Base-by-base conservation (phyloP, 2,329 filamentous ascomycete species). In the Immersiporthe knoxdaviesiana region DNA sequence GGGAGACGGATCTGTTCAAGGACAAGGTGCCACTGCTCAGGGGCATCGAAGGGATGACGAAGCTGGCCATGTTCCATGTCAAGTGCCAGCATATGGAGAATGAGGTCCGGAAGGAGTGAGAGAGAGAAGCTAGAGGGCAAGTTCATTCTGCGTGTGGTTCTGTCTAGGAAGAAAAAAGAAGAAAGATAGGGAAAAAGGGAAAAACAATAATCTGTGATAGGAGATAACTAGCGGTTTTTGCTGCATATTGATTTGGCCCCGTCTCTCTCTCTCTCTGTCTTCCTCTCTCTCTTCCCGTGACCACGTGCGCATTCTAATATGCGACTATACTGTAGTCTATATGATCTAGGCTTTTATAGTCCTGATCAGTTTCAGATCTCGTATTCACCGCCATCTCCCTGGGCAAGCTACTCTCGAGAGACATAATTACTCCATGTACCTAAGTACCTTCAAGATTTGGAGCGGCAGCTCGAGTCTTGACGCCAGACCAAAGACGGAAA, bases 1-100 rank as follows among this genome's bases (percentile, higher is more conserved):
- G 78, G 1, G 77, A 80, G 41, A 79, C 76, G 7, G 68, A 77
- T 11, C 70, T 71, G 0, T 82, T 81, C 52, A 79, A 79, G 71
- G 74, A 79, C 10, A 75, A 75, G n/a, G 74, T 80, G 32, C 68
- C 71, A 0, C 3, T 77, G 24, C 10, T 78, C 24, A 69, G 74
- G 52, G 67, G 62, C 6, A 69, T 72, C 3, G 75, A 76, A 54
- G 75, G 75, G 12, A 16, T 75, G 59, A 71, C 72, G 37, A 72
- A 68, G 41, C 35, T 74, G 54, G 59, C 35, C 8, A 70, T 75
- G 67, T 72, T 74, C 24, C 75, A 77, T 63, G 65, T 74, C 47
- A 72, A 67, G 41, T 66, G 56, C 64, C 66, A 44, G 2, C 69
- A 63, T 12, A 37, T 65, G 44, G 69, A 70, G 35, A 63, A 64